These are phyloP conservation scores for Penicillium sp. DNA, from an alignment of 2,329 filamentous ascomycete genomes.

Conservation along the genomic window DNA sequence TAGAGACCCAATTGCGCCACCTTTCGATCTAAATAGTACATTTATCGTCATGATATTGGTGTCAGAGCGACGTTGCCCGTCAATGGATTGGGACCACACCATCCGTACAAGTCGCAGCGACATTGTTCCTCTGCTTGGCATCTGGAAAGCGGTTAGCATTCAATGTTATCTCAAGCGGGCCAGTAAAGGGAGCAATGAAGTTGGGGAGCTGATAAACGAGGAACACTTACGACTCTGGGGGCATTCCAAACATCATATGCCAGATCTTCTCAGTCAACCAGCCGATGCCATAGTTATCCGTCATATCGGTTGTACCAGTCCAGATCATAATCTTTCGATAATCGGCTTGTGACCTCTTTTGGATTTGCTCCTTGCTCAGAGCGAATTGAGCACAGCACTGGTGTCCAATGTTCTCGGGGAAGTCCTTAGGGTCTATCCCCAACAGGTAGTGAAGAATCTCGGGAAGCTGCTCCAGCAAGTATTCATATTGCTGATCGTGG, in stretches of 20 bases:
- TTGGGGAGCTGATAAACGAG: neutral
- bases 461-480: conserved; percentile 30
- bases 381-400: conserved; percentile 15
- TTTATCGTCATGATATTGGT: too few species aligned
- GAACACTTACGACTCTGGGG: conserved; percentile 10
- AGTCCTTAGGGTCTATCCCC: conserved; percentile 14
- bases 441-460: conserved; percentile 30
- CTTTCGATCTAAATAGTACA: too few species aligned
- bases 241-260: conserved; percentile 18
- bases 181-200: too few species aligned
- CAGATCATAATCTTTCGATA: conserved; percentile 9
- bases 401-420: conserved; percentile 7
- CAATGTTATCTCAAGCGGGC: too few species aligned
- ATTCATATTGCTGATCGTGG: conserved; percentile 5
- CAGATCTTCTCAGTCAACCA: conserved; percentile 18
- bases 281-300: conserved; percentile 16
- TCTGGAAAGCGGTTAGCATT: neutral
- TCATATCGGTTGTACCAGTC: conserved; percentile 9
- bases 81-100: conserved; percentile 17
- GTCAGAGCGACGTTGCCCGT: neutral
- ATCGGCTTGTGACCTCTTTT: neutral
- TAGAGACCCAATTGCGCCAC: neutral
- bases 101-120: conserved; percentile 18
- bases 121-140: conserved; percentile 5
- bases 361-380: conserved; percentile 5